A percentile compares a stretch with the other conserved stretches of the same genome.
Conservation (phyloP, 257 asterid species). For the Scutellaria baicalensis region DNA sequence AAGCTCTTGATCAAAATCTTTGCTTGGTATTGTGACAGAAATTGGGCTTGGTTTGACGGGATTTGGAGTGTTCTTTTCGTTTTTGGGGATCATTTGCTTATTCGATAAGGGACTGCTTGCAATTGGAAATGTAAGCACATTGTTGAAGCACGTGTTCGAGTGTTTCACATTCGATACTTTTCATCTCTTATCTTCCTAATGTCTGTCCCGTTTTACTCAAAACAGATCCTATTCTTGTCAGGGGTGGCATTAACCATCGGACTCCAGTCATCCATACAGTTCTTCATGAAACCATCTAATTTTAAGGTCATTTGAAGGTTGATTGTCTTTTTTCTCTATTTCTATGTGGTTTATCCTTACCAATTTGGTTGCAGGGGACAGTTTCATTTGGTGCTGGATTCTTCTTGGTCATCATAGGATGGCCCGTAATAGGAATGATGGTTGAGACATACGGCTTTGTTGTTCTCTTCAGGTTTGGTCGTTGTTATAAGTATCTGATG, state of each 20-base stretch:
- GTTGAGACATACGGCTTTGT: slow-evolving; percentile 81
- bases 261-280: slow-evolving; percentile 66
- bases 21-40: slow-evolving; percentile 45
- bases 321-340: neutral
- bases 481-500: neutral
- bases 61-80: slow-evolving; percentile 78
- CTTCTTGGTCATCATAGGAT: slow-evolving; percentile 73
- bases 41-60: slow-evolving; percentile 92
- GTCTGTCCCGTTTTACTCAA: slow-evolving; percentile 11
- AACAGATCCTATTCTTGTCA: slow-evolving; percentile 83
- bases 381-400: slow-evolving; percentile 75
- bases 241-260: slow-evolving; percentile 84
- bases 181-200: neutral
- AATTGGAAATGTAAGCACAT: slow-evolving; percentile 76
- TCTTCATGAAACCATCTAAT: slow-evolving; percentile 71
- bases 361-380: slow-evolving; percentile 49
- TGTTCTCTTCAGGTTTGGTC: slow-evolving; percentile 74
- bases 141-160: neutral
- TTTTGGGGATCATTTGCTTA: slow-evolving; percentile 75
- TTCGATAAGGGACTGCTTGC: slow-evolving; percentile 88
- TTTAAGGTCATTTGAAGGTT: slow-evolving; percentile 42
- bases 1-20: neutral
- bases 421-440: slow-evolving; percentile 89
- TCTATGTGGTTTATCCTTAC: neutral
- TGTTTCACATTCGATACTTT: slow-evolving; percentile 2